Base-by-base conservation (phyloP, 2,329 filamentous ascomycete species). In the Arthrinium phaeospermum region DNA sequence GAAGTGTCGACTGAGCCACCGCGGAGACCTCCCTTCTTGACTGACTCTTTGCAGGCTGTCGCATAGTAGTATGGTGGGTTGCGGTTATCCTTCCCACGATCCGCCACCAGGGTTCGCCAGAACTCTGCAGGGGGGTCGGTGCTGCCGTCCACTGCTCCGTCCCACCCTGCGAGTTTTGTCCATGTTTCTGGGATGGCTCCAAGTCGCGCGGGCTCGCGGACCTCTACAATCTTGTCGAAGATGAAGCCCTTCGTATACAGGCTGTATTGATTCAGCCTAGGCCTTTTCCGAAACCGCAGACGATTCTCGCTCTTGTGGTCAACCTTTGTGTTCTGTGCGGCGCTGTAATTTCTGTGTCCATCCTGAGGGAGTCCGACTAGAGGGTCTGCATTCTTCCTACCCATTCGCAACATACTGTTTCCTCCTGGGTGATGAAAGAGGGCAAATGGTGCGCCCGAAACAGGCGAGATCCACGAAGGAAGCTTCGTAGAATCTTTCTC, bases 381-480 rank as follows among this genome's bases (percentile, higher is more conserved):
- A 0, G 81, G 75, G 46, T 83, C 82, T 3, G 82, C 81, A 71
- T 83, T 81, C 44, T 74, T 77, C 14, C 81, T 74, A 4, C 78
- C 76, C 72, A 78, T 34, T 1, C 19, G 37, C 10, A 41, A 10
- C 14, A 22, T 37, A 30, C 34, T 19, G 16, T 16, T 19, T 19
- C 76, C 74, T 4, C 77, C 79, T 2, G 77, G 72, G 37, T 76
- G 73, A 7, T 67, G 69, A 45, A 68, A 73, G 49, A 81, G 76
- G 7, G 34, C 76, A 70, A 77, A 80, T 3, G 79, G 73, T 4
- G 80, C 78, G 2, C 68, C 68, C 2, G 74, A 75, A 0, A 77
- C 49, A 1, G 72, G 68, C 1, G 78, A 71, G 2, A 82, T 75
- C 81, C 53, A 61, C 3, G 53, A 61, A 16, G 53, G 53, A 0